Base-by-base conservation (phyloP, 345 rosid species). In the Kernera saxatilis region DNA sequence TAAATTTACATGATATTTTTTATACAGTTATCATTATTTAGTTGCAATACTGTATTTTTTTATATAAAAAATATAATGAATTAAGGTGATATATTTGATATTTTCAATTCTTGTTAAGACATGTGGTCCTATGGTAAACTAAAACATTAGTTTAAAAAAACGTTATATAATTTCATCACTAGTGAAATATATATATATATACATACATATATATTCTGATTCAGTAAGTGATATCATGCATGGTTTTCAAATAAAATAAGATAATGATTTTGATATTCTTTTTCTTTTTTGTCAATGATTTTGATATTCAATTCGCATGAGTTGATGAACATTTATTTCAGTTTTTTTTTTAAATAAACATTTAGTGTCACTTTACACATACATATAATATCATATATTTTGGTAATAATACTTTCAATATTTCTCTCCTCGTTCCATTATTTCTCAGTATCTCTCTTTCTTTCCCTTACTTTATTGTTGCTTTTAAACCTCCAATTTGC, bases 391-490 rank as follows among this genome's bases (percentile, higher is more conserved):
- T 54, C 64, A 64, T 72, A 64, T 72, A 43, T 54, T 26, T 26
- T 27, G 5, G 51, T 73, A 51, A 56, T n/a, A n/a, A 52, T 51
- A 62, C 41, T n/a, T n/a, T 29, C 14, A 62, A 30, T 40, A 37
- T 14, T 26, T 54, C 49, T 58, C 40, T 64, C 50, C 22, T 56
- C 26, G 51, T 36, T 56, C 71, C 65, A 64, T 21, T 73, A 64
- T 64, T 65, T 45, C 41, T 64, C 63, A 21, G 30, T 15, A 52
- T 17, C 51, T 57, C 48, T 37, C 61, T 48, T 35, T 67, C 26
- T 58, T 37, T 58, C 64, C 23, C 13, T 60, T 49, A 60, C 73
- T 67, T 68, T 67, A 68, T 44, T 35, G 26, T 69, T 51, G 51
- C 46, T 52, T 68, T 61, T 39, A 68, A 60, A 17, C 23, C 64